phyloP scores from a whole-genome alignment of 2,329 filamentous ascomycete species.

The Aspergillus persii region DNA sequence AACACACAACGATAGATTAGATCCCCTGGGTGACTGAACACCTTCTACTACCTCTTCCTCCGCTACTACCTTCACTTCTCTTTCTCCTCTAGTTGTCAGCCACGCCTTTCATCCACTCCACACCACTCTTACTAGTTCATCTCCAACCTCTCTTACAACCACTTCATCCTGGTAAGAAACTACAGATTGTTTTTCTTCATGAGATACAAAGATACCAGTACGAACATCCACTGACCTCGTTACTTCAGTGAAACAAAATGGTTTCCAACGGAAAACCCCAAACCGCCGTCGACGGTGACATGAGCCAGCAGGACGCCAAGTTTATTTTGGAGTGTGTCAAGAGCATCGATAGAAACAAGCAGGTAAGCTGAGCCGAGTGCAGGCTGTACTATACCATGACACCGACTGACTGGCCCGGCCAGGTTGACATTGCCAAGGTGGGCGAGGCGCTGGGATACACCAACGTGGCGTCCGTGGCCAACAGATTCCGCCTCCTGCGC shows the following conservation, averaged over 20 bases:
- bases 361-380: conserved; percentile 5
- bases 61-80: not conserved
- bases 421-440: conserved; percentile 29
- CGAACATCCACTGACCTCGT: not conserved
- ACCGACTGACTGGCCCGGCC: not conserved
- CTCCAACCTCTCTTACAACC: not conserved
- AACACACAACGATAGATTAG: not conserved
- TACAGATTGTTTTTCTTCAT: not conserved
- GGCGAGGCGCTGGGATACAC: conserved; percentile 25
- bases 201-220: not conserved
- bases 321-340: conserved; percentile 30
- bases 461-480: conserved; percentile 27
- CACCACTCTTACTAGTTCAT: not conserved
- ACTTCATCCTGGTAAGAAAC: not conserved
- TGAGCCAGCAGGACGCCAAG: conserved; percentile 9
- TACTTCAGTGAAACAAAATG: conserved; percentile 4
- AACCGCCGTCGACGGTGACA: conserved; percentile 3
- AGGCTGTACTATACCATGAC: not conserved
- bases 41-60: not conserved
- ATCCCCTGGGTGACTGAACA: not conserved
- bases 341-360: conserved; percentile 16
- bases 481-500: conserved; percentile 25
- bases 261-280: not conserved
- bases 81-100: not conserved
- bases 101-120: not conserved